These are phyloP conservation scores for Pleoardoris graminearum DNA, from an alignment of 2,329 filamentous ascomycete species.

Conservation along the genomic window DNA sequence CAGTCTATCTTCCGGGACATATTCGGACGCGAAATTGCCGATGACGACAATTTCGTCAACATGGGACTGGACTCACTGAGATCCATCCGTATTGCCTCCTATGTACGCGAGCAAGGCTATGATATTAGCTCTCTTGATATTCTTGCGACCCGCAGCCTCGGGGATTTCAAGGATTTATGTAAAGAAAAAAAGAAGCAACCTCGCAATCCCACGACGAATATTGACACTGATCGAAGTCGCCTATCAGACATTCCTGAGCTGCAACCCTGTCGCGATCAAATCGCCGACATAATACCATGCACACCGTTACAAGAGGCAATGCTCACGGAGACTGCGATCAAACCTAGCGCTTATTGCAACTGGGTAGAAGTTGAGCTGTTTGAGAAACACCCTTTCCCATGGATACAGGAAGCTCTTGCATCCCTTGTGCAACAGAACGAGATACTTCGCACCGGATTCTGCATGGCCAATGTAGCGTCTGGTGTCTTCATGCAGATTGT, in stretches of 20 bases:
- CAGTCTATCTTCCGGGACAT: conserved; percentile 47
- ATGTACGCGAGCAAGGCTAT: conserved; percentile 62
- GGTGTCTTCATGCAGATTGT: conserved; percentile 65
- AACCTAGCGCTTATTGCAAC: conserved; percentile 73
- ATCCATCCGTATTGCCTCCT: conserved; percentile 66
- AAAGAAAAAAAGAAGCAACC: conserved; percentile 6
- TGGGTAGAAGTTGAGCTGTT: conserved; percentile 68
- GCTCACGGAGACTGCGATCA: conserved; percentile 71
- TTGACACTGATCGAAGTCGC: conserved; percentile 5
- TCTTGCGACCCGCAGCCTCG: conserved; percentile 59
- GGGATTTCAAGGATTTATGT: conserved; percentile 28
- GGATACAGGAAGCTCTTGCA: conserved; percentile 47
- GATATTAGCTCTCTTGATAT: conserved; percentile 63
- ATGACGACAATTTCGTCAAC: conserved; percentile 53
- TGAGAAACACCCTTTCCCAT: conserved; percentile 25
- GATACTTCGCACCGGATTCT: conserved; percentile 75
- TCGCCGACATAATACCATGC: conserved; percentile 58
- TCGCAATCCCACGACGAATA: background rate
- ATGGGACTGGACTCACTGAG: conserved; percentile 69
- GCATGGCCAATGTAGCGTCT: conserved; percentile 46
- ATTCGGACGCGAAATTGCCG: conserved; percentile 46
- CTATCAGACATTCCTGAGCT: conserved; percentile 16
- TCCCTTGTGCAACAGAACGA: conserved; percentile 55
- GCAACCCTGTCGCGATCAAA: conserved; percentile 8
- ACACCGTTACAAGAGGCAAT: conserved; percentile 78